phyloP scores from a whole-genome alignment of 192 early-diverging fungal genomes.

The Piromyces sp. region DNA sequence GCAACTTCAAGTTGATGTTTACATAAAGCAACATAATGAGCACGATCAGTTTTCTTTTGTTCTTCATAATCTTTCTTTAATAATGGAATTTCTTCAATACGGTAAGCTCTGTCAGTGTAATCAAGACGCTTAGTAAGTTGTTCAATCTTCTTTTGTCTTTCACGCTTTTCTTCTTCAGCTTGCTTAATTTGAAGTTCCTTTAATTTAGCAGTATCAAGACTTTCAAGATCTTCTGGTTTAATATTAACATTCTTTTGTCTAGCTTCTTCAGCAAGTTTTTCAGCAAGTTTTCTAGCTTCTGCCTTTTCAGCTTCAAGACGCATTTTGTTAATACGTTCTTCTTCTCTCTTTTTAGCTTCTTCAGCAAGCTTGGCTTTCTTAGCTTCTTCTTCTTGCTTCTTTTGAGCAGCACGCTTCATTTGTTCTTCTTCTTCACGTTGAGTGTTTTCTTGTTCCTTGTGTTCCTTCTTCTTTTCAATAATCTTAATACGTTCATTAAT shows the following conservation, averaged over 20 bases:
- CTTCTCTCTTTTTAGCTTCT: conserved; percentile 66
- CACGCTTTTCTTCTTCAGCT: conserved; percentile 73
- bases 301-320: conserved; percentile 60
- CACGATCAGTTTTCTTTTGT: conserved; percentile 70
- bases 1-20: conserved; percentile 50
- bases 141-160: conserved; percentile 59
- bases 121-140: conserved; percentile 61
- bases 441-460: conserved; percentile 42
- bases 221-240: conserved; percentile 57
- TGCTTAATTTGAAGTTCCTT: conserved; percentile 73
- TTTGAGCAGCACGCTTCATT: conserved; percentile 16
- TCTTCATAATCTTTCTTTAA: conserved; percentile 77
- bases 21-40: conserved; percentile 54
- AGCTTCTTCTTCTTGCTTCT: conserved; percentile 62
- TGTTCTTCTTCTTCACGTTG: conserved; percentile 16
- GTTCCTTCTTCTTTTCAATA: conserved; percentile 85
- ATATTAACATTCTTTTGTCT: conserved; percentile 35
- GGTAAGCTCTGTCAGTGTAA: conserved; percentile 82
- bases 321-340: conserved; percentile 55
- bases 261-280: conserved; percentile 30
- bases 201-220: conserved; percentile 59
- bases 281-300: conserved; percentile 72
- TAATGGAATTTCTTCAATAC: conserved; percentile 76
- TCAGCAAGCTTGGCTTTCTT: conserved; percentile 69
- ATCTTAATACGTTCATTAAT: conserved; percentile 61